Evolutionary conservation across 371 early-diverging fungal species (phyloP).

Genomic region (Actinomucor elegans): DNA sequence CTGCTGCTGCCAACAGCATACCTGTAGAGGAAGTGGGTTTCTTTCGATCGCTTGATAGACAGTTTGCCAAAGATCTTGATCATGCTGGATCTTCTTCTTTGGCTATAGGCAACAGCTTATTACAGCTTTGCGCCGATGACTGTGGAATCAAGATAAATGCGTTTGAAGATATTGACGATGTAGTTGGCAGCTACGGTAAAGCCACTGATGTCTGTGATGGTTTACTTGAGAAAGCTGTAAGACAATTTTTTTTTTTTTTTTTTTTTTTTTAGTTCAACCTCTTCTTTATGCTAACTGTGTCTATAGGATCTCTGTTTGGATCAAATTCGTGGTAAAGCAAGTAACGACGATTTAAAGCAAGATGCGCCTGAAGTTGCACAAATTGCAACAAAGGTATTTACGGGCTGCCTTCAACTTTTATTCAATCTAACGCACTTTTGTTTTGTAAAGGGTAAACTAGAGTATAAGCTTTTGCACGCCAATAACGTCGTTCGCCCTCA

Average conservation of each 20-base stretch:
- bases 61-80: conserved; percentile 59
- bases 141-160: conserved; percentile 19
- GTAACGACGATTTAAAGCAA: conserved; percentile 39
- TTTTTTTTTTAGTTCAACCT: too few relatives aligned
- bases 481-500: conserved; percentile 85
- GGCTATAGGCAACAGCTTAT: conserved; percentile 56
- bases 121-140: conserved; percentile 47
- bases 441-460: conserved; percentile 34
- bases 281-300: too few relatives aligned
- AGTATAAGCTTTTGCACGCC: conserved; percentile 69
- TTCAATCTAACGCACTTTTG: not conserved
- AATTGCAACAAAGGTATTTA: conserved; percentile 41
- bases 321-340: conserved; percentile 53
- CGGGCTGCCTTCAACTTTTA: too few relatives aligned
- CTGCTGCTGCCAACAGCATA: conserved; percentile 65
- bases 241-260: conserved; percentile 9
- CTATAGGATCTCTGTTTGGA: conserved; percentile 52
- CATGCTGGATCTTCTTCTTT: conserved; percentile 53
- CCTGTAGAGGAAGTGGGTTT: conserved; percentile 68
- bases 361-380: conserved; percentile 58
- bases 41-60: conserved; percentile 66
- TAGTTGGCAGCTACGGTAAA: conserved; percentile 61
- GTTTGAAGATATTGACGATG: conserved; percentile 69
- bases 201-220: conserved; percentile 81
- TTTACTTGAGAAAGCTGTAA: conserved; percentile 81